Base-by-base conservation (phyloP, 805 yeast species). In the Suhomyces sp. region DNA sequence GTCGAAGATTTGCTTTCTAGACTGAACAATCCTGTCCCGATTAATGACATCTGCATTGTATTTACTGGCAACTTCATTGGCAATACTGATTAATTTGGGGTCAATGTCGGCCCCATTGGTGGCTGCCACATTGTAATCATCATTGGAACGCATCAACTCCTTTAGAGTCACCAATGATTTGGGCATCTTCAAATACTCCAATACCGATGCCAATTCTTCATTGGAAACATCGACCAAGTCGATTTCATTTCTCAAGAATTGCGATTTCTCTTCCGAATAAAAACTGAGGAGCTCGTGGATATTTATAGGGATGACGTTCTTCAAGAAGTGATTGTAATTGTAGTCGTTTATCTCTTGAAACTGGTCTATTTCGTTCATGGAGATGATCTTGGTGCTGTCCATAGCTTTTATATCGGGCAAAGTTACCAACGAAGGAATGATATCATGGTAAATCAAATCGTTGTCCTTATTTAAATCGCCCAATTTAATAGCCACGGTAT, bases 261-360 rank as follows among this genome's bases (percentile, higher is more conserved):
- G 84, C 0, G 97, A 93, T 67, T 90, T 88, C 65, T 89, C 91
- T 65, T 93, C 99, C 0, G 97, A 87, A 66, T 94, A 94, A 57
- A 85, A 76, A 56, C 97, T 89, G 50, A 90, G 82, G 60, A 88
- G 84, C 69, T 93, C 97, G 64, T 91, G 96, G 17, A 93, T 90
- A 33, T 85, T 82, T 63, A 91, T 76, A 2, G 98, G 98, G 5
- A 94, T 83, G 19, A 93, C 88, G 56, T 85, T 86, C 47, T 80
- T 86, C 68, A 90, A 90, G 46, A 93, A 75, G 55, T 85, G 86
- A 57, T 68, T 54, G 65, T 70, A 62, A 63, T 70, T 63, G 55
- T 67, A 52, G 52, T 72, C 78, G 69, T 73, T 68, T 49, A 76
- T 62, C 52, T 67, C 70, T 48, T 62, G 71, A 68, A 61, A 84